These are phyloP conservation scores for Cydonia oblonga DNA, from an alignment of 331 rosid genomes.

Conservation along the genomic window DNA sequence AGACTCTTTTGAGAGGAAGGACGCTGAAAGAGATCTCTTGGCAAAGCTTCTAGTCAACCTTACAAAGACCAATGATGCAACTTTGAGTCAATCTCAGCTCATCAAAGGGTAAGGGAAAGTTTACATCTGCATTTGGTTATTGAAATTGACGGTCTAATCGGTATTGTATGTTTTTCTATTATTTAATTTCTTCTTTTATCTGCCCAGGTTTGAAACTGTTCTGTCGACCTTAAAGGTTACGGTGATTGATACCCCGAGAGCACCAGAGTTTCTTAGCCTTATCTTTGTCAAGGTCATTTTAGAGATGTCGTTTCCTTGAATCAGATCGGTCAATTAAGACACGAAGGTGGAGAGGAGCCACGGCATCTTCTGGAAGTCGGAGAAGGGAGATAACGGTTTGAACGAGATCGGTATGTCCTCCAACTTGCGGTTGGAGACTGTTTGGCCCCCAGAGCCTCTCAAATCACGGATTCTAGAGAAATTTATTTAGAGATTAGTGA, in stretches of 20 bases:
- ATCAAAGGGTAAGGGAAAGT: conserved; percentile 57
- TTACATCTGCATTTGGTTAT: background rate
- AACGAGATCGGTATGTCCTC: conserved; percentile 33
- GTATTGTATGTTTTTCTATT: background rate
- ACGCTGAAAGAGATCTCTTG: conserved; percentile 55
- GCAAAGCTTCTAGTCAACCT: conserved; percentile 63
- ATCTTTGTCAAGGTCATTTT: conserved; percentile 39
- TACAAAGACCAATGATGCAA: conserved; percentile 38
- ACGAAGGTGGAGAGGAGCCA: conserved; percentile 63
- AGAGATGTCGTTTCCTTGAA: conserved; percentile 45
- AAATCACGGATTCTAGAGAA: conserved; percentile 55
- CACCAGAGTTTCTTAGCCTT: conserved; percentile 61
- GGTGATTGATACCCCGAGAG: conserved; percentile 76
- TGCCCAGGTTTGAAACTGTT: conserved; percentile 61
- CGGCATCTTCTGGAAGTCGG: conserved; percentile 36
- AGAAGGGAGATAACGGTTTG: conserved; percentile 46
- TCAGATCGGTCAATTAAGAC: conserved; percentile 44
- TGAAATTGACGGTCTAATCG: background rate
- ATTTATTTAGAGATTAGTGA: conserved; percentile 47
- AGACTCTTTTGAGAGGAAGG: conserved; percentile 78
- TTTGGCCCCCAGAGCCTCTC: conserved; percentile 44
- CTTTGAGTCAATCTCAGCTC: conserved; percentile 45
- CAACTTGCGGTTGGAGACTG: conserved; percentile 44
- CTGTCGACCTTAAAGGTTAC: conserved; percentile 60
- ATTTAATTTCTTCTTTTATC: background rate